phyloP scores from a whole-genome alignment of 768 basidiomycete genomes.

The Chalciporus pseudorubinellus region DNA sequence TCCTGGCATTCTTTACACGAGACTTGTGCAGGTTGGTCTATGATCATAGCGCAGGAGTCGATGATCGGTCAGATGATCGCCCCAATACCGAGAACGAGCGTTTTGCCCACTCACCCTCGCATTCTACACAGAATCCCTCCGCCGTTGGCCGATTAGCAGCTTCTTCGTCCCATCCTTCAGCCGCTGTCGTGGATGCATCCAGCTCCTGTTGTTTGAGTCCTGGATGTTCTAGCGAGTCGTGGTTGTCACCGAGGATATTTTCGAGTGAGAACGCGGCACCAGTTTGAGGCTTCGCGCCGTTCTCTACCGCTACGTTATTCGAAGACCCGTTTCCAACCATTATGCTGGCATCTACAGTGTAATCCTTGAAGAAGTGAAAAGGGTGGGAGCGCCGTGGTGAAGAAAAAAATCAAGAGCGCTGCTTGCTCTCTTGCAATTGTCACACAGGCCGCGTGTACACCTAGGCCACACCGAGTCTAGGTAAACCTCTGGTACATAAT shows the following conservation, averaged over 20 bases:
- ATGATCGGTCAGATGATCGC: background rate
- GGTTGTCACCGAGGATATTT: constrained; percentile 65
- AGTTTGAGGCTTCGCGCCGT: constrained; percentile 6
- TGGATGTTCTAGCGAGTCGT: constrained; percentile 61
- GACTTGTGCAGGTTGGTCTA: constrained; percentile 82
- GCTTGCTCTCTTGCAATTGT: constrained; percentile 8
- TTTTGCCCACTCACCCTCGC: constrained; percentile 61
- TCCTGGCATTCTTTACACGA: constrained; percentile 71
- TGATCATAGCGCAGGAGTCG: background rate
- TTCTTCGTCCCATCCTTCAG: constrained; percentile 71
- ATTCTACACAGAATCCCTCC: constrained; percentile 79
- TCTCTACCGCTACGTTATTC: constrained; percentile 12
- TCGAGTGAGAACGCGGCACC: constrained; percentile 53
- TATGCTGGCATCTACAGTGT: constrained; percentile 11
- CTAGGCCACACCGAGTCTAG: background rate
- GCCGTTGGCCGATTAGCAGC: constrained; percentile 39
- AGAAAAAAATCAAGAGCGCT: constrained; percentile 9
- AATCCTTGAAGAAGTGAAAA: background rate
- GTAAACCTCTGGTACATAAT: too few species aligned
- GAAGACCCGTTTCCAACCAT: constrained; percentile 24
- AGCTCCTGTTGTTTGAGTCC: constrained; percentile 31
- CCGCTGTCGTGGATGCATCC: constrained; percentile 35
- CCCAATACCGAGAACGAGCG: background rate
- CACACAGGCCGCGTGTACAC: constrained; percentile 27
- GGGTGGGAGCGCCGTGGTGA: constrained; percentile 10